These are phyloP conservation scores for Achaetomiella virescens DNA, from an alignment of 495 filamentous ascomycete species.

Conservation along the genomic window DNA sequence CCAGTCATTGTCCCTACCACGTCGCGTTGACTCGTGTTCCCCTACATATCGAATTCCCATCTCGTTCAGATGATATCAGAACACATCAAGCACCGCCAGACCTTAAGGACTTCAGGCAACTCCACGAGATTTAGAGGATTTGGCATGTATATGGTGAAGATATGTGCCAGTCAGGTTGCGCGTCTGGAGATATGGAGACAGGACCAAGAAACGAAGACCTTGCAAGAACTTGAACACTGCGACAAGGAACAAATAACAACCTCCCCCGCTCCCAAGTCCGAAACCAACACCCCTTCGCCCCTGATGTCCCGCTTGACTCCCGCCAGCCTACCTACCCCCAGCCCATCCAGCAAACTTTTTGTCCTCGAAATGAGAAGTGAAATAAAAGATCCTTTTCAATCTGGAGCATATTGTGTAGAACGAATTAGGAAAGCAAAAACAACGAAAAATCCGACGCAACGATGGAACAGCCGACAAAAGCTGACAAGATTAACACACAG, in stretches of 20 bases:
- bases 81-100: no score
- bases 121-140: no score
- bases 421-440: conserved; percentile 26
- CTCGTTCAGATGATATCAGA: no score
- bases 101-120: no score
- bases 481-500: conserved; percentile 28
- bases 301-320: conserved; percentile 24
- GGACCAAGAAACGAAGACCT: conserved; percentile 18
- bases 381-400: conserved; percentile 19
- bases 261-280: conserved; percentile 28
- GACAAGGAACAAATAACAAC: conserved; percentile 36
- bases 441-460: no score
- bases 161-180: not conserved
- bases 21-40: no score
- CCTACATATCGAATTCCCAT: no score
- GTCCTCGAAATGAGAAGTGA: conserved; percentile 21
- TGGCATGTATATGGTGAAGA: conserved; percentile 14
- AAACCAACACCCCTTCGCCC: conserved; percentile 29
- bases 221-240: not conserved
- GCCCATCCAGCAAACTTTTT: conserved; percentile 29
- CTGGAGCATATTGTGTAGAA: conserved; percentile 29
- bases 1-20: no score
- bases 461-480: conserved; percentile 19
- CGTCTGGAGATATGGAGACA: not conserved
- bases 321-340: conserved; percentile 24